phyloP scores from a whole-genome alignment of 345 rosid species.

The Chamaenerion angustifolium region DNA sequence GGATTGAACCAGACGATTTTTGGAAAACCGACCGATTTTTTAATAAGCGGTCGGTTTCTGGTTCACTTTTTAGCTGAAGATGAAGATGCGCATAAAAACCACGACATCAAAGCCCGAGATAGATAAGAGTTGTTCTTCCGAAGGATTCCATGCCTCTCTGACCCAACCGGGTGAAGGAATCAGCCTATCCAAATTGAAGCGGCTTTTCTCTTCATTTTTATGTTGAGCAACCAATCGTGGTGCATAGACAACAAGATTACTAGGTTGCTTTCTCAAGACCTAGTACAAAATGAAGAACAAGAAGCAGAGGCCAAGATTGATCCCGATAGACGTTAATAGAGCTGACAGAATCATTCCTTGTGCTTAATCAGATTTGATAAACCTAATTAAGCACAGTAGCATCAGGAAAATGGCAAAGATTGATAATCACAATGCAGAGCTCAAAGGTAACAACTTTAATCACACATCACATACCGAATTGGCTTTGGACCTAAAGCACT shows the following conservation, averaged over 20 bases:
- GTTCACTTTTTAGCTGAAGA: too few relatives aligned
- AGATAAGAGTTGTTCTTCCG: slow-evolving; percentile 54
- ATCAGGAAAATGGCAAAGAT: too few relatives aligned
- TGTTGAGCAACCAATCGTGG: slow-evolving; percentile 43
- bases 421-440: too few relatives aligned
- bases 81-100: slow-evolving; percentile 54
- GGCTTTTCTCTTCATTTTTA: slow-evolving; percentile 16
- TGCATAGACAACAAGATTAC: slow-evolving; percentile 40
- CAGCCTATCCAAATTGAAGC: slow-evolving; percentile 47
- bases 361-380: not conserved
- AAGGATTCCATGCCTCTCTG: slow-evolving; percentile 39
- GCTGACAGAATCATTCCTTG: too few relatives aligned
- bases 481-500: too few relatives aligned
- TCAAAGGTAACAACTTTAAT: too few relatives aligned
- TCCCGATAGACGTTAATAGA: slow-evolving; percentile 78
- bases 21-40: too few relatives aligned
- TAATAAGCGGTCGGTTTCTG: too few relatives aligned
- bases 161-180: slow-evolving; percentile 77
- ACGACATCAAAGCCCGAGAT: slow-evolving; percentile 65
- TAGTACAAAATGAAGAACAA: slow-evolving; percentile 72
- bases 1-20: too few relatives aligned
- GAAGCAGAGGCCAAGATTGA: slow-evolving; percentile 80
- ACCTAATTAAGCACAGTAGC: not conserved
- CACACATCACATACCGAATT: too few relatives aligned
- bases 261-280: slow-evolving; percentile 63